Evolutionary conservation across 2,329 filamentous ascomycete genomes (phyloP).

Genomic region (Nothophoma quercina): DNA sequence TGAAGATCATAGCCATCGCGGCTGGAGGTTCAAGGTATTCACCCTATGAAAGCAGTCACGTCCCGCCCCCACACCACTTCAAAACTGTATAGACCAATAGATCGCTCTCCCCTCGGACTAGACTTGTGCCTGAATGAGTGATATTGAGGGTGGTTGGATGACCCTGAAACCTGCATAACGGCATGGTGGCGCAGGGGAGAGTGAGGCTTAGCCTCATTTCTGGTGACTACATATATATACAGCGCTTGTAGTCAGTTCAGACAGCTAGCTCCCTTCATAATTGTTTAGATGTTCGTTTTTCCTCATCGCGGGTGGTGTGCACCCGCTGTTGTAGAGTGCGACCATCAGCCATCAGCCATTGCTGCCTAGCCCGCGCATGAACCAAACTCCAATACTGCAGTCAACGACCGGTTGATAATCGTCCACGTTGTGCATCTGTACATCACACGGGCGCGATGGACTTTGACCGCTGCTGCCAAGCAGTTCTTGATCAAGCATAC

Average conservation of each 20-base stretch:
- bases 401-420: conserved; percentile 22
- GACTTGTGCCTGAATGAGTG: conserved; percentile 14
- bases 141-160: conserved; percentile 33
- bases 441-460: conserved; percentile 10
- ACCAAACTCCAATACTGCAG: conserved; percentile 24
- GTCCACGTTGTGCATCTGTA: conserved; percentile 18
- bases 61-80: too few species aligned
- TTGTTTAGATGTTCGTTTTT: background rate
- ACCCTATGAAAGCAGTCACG: too few species aligned
- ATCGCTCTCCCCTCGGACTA: background rate
- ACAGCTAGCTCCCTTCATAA: background rate
- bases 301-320: background rate
- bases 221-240: conserved; percentile 29
- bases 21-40: too few species aligned
- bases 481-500: conserved; percentile 9
- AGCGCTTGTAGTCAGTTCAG: background rate
- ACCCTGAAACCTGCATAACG: conserved; percentile 20
- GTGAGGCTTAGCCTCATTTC: conserved; percentile 46
- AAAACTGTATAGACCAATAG: too few species aligned
- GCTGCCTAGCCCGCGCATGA: conserved; percentile 36
- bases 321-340: conserved; percentile 1
- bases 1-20: too few species aligned
- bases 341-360: conserved; percentile 13
- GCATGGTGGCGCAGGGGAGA: conserved; percentile 34
- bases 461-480: conserved; percentile 11